These are phyloP conservation scores for Ustilago vetiveriae DNA, from an alignment of 1,284 basidiomycete genomes.

Conservation along the genomic window DNA sequence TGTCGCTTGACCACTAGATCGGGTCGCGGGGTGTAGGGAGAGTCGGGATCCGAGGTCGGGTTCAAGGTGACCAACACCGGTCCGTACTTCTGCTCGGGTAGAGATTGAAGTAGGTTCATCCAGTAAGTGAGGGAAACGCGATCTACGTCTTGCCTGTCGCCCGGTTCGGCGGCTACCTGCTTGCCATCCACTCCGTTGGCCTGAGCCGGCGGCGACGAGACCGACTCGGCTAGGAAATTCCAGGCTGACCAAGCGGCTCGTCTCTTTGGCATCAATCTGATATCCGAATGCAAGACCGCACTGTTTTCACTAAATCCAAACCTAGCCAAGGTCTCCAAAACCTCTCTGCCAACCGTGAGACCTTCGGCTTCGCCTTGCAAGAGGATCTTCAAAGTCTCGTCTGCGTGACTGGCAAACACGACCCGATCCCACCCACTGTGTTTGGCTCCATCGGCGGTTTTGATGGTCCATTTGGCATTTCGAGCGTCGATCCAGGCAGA, in stretches of 20 bases:
- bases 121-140: slow-evolving; percentile 70
- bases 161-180: slow-evolving; percentile 1
- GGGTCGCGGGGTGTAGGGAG: slow-evolving; percentile 37
- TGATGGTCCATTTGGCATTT: slow-evolving; percentile 40
- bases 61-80: slow-evolving; percentile 79
- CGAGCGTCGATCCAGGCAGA: slow-evolving; percentile 21
- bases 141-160: too few relatives aligned
- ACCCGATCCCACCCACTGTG: slow-evolving; percentile 73
- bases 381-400: slow-evolving; percentile 75
- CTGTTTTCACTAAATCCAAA: slow-evolving; percentile 76
- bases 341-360: slow-evolving; percentile 73
- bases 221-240: slow-evolving; percentile 58
- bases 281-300: slow-evolving; percentile 75
- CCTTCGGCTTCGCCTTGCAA: slow-evolving; percentile 59
- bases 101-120: slow-evolving; percentile 82
- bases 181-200: slow-evolving; percentile 16
- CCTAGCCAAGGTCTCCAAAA: slow-evolving; percentile 69
- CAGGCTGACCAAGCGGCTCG: slow-evolving; percentile 53
- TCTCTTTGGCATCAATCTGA: slow-evolving; percentile 49
- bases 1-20: slow-evolving; percentile 71
- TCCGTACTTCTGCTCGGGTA: slow-evolving; percentile 73
- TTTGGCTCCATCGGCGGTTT: slow-evolving; percentile 69
- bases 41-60: slow-evolving; percentile 69
- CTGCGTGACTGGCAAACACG: slow-evolving; percentile 80
- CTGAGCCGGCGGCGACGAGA: slow-evolving; percentile 2